These are phyloP conservation scores for Babesia bovis DNA, from an alignment of 169 alveolate species.

Conservation along the genomic window DNA sequence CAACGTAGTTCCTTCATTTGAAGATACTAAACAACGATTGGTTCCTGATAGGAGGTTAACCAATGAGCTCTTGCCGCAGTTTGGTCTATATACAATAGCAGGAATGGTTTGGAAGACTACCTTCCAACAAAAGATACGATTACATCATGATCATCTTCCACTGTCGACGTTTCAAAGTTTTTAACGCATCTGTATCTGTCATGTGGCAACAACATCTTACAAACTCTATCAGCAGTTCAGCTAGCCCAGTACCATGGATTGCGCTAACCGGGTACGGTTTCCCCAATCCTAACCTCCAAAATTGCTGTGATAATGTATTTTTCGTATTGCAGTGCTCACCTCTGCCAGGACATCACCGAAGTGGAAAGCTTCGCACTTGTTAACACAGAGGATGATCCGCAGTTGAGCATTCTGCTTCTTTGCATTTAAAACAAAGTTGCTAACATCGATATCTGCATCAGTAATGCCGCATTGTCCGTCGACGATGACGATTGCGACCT, in stretches of 20 bases:
- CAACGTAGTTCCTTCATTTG: conserved; percentile 76
- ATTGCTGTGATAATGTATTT: conserved; percentile 39
- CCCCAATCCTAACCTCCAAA: conserved; percentile 78
- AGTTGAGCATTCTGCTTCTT: conserved; percentile 11
- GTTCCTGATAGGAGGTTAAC: conserved; percentile 65
- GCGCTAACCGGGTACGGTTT: conserved; percentile 79
- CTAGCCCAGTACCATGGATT: conserved; percentile 75
- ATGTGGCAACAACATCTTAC: background rate
- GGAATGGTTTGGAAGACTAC: conserved; percentile 19
- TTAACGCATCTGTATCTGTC: conserved; percentile 46
- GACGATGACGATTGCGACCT: conserved; percentile 72
- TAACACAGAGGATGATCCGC: conserved; percentile 68
- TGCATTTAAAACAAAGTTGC: conserved; percentile 27
- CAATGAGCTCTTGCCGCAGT: conserved; percentile 75
- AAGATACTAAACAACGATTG: conserved; percentile 76
- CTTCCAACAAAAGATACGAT: conserved; percentile 61
- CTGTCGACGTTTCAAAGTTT: conserved; percentile 40
- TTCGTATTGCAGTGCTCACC: conserved; percentile 3
- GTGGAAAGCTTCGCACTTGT: conserved; percentile 76
- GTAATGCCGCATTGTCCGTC: conserved; percentile 72
- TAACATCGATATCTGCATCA: conserved; percentile 34
- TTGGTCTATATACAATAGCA: conserved; percentile 59
- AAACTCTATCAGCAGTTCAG: conserved; percentile 69
- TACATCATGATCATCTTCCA: conserved; percentile 50
- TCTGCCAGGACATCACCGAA: conserved; percentile 74